Base-by-base conservation (phyloP, 306 rosid species). In the Hippophae gyantsensis region DNA sequence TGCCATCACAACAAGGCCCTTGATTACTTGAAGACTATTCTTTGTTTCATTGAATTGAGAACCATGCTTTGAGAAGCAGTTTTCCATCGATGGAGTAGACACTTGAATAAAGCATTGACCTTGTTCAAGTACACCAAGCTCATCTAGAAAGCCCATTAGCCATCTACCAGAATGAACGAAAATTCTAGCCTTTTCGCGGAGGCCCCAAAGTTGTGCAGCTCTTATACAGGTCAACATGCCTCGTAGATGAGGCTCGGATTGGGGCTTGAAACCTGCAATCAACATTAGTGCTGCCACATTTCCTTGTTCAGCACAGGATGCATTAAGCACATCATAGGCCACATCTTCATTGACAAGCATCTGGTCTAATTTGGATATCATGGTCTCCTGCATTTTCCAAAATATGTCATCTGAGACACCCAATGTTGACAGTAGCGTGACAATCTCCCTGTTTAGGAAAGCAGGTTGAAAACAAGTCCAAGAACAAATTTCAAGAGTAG, bases 391-490 rank as follows among this genome's bases (percentile, higher is more conserved):
- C 95, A 83, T 89, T 52, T 60, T 64, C 90, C 86, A 79, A 74
- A 89, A 89, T 73, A 73, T 67, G 40, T 77, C 86, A 68, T 83
- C 97, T 2, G 78, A 63, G 26, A 89, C 90, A 3, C 54, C 57
- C 72, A 89, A 69, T 48, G 90, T 67, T 5, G 86, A 89, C 63
- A 89, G 89, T 67, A 89, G 57, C 9, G 84, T 86, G 72, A 89
- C 72, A 52, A 89, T 85, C 84, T 89, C 95, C 66, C 97, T 69
- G 65, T 89, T 89, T 50, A 89, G 83, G 61, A 85, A 89, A 78
- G 90, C 90, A 5, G 97, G 95, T 72, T 89, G 97, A 73, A 85
- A 86, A 65, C 95, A 73, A 52, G 95, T 85, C 97, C 97, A 89
- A 42, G 95, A 58, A 71, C 95, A 89, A 52, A 89, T 89, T 77